Evolutionary conservation across 2,329 filamentous ascomycete genomes (phyloP).

Genomic region (Hymenoscyphus fraxineus): DNA sequence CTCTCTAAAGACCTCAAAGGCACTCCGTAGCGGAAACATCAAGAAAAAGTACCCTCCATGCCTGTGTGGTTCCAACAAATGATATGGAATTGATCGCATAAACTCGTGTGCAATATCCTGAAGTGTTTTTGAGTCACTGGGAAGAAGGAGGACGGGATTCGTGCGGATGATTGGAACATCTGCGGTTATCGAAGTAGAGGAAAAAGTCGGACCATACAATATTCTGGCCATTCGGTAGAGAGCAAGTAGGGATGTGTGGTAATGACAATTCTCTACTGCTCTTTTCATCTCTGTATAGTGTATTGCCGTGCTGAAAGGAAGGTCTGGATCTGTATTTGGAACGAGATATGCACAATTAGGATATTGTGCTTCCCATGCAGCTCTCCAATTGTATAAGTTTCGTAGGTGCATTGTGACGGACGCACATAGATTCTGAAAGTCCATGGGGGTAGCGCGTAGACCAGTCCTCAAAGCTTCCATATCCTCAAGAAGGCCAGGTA

Average conservation of each 20-base stretch:
- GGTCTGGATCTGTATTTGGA: slow-evolving; percentile 7
- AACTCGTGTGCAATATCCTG: slow-evolving; percentile 17
- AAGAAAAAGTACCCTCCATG: slow-evolving; percentile 18
- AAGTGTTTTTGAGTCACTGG: slow-evolving; percentile 18
- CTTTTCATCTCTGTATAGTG: slow-evolving; percentile 12
- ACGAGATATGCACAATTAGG: slow-evolving; percentile 11
- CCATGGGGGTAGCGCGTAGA: slow-evolving; percentile 3
- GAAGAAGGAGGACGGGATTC: slow-evolving; percentile 16
- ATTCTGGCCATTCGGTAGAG: slow-evolving; percentile 16
- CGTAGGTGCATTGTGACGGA: slow-evolving; percentile 7
- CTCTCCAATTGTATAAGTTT: slow-evolving; percentile 13
- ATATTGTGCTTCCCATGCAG: slow-evolving; percentile 15
- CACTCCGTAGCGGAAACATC: slow-evolving; percentile 15
- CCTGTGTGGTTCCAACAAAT: slow-evolving; percentile 11
- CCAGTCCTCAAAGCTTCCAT: slow-evolving; percentile 15
- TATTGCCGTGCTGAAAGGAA: slow-evolving; percentile 12
- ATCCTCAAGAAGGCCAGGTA: slow-evolving; percentile 17
- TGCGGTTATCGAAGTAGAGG: background rate
- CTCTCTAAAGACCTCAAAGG: slow-evolving; percentile 15
- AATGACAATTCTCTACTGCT: slow-evolving; percentile 14
- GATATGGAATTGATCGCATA: slow-evolving; percentile 11
- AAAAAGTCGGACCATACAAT: slow-evolving; percentile 11
- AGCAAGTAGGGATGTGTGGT: slow-evolving; percentile 13
- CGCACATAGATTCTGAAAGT: slow-evolving; percentile 10
- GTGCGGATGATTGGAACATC: slow-evolving; percentile 8